Evolutionary conservation across 1,284 basidiomycete genomes (phyloP).

Genomic region (Prillingera fragicola): DNA sequence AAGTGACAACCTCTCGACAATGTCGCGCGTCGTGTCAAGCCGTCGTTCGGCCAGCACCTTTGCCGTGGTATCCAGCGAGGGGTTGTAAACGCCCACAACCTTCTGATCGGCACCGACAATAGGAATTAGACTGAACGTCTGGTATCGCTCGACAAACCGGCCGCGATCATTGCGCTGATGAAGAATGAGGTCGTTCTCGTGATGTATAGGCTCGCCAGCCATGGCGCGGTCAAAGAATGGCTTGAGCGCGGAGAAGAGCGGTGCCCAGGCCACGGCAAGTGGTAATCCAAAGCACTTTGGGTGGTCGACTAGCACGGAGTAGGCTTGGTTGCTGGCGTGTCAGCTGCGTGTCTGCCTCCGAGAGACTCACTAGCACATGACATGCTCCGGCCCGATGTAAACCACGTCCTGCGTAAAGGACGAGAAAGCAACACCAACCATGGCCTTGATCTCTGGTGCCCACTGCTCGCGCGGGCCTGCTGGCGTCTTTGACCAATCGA

Average conservation of each 20-base stretch:
- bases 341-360: not conserved
- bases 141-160: slow-evolving; percentile 29
- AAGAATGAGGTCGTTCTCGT: slow-evolving; percentile 30
- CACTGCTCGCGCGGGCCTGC: not conserved
- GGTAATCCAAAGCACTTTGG: slow-evolving; percentile 23
- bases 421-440: not conserved
- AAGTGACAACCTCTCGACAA: slow-evolving; percentile 14
- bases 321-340: slow-evolving; percentile 25
- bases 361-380: not conserved
- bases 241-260: slow-evolving; percentile 20
- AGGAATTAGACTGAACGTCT: slow-evolving; percentile 36
- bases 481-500: not conserved
- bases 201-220: slow-evolving; percentile 15
- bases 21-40: slow-evolving; percentile 12
- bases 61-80: slow-evolving; percentile 16
- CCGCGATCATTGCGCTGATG: slow-evolving; percentile 19
- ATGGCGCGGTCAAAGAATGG: slow-evolving; percentile 16
- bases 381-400: not conserved
- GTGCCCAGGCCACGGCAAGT: slow-evolving; percentile 22
- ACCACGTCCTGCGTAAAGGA: not conserved
- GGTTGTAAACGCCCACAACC: slow-evolving; percentile 20
- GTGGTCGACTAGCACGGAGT: slow-evolving; percentile 22
- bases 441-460: not conserved
- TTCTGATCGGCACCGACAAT: slow-evolving; percentile 18
- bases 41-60: slow-evolving; percentile 17